Conservation (phyloP, 805 yeast species). For the Metschnikowia matae region DNA sequence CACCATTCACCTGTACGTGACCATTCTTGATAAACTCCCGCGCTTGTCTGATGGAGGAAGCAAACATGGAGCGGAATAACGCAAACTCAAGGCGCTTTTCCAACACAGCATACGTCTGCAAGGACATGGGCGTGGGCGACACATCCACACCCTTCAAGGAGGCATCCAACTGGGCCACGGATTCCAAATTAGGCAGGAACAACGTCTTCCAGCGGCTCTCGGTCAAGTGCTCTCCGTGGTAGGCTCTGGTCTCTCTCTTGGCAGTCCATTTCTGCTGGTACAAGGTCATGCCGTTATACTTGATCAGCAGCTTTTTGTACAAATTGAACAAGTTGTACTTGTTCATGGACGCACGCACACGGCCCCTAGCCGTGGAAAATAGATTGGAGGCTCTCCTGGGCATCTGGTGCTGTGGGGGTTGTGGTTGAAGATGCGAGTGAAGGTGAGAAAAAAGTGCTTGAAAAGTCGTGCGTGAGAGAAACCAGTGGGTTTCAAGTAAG, state of each 20-base stretch:
- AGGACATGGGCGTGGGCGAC: slow-evolving; percentile 70
- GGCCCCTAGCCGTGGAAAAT: slow-evolving; percentile 59
- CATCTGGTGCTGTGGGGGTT: slow-evolving; percentile 31
- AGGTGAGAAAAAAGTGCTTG: slow-evolving; percentile 4
- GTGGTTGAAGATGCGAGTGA: slow-evolving; percentile 1
- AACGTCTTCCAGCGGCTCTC: slow-evolving; percentile 75
- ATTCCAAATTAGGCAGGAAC: slow-evolving; percentile 68
- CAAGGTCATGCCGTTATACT: slow-evolving; percentile 58
- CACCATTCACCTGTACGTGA: slow-evolving; percentile 81
- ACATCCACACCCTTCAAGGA: slow-evolving; percentile 58
- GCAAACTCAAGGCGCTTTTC: slow-evolving; percentile 91
- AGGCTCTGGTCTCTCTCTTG: slow-evolving; percentile 87
- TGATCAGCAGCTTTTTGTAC: slow-evolving; percentile 62
- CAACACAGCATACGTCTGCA: slow-evolving; percentile 84
- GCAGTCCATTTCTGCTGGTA: slow-evolving; percentile 91
- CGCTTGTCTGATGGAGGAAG: slow-evolving; percentile 91
- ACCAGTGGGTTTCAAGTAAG: not conserved
- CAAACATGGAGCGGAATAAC: slow-evolving; percentile 86
- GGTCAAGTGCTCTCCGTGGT: slow-evolving; percentile 91
- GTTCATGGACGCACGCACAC: slow-evolving; percentile 87
- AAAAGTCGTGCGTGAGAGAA: slow-evolving; percentile 17
- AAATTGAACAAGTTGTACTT: slow-evolving; percentile 86
- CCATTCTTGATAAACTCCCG: slow-evolving; percentile 81
- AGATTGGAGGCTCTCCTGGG: slow-evolving; percentile 58
- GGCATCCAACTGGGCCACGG: slow-evolving; percentile 87